Conservation (phyloP, 495 filamentous ascomycete genomes). For the Tuber magnatum region DNA sequence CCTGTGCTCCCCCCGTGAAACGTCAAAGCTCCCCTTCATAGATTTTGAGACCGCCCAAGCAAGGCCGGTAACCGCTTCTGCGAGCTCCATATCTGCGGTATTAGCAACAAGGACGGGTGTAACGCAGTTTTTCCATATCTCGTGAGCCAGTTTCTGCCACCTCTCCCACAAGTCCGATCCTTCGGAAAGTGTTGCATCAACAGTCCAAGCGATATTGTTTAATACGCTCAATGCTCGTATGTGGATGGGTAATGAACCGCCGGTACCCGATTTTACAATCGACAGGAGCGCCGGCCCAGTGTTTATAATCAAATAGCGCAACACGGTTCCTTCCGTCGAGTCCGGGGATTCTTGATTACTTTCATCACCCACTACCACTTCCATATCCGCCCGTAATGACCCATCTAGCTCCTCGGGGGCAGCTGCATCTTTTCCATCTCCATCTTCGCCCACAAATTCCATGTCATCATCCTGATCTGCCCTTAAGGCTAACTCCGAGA, state of each 20-base stretch:
- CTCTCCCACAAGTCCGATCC: constrained; percentile 41
- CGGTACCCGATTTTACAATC: constrained; percentile 39
- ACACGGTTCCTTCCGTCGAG: constrained; percentile 16
- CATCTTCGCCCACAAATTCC: constrained; percentile 35
- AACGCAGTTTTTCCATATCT: constrained; percentile 51
- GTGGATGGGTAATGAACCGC: constrained; percentile 38
- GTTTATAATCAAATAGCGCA: constrained; percentile 44
- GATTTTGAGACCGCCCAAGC: constrained; percentile 56
- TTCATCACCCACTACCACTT: constrained; percentile 49
- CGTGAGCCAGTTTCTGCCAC: constrained; percentile 49
- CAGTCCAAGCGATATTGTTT: constrained; percentile 58
- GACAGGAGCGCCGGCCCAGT: constrained; percentile 49
- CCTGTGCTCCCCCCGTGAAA: constrained; percentile 47
- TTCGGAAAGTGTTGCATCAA: constrained; percentile 46
- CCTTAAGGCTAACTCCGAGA: constrained; percentile 40
- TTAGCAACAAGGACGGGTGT: constrained; percentile 50
- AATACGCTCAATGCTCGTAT: constrained; percentile 49
- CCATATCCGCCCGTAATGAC: constrained; percentile 48
- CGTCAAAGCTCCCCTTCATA: constrained; percentile 46
- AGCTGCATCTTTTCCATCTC: constrained; percentile 36
- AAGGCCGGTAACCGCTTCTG: constrained; percentile 52
- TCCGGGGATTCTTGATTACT: constrained; percentile 39
- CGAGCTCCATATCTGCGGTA: constrained; percentile 54
- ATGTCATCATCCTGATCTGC: constrained; percentile 30
- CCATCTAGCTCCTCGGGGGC: constrained; percentile 42